Conservation (phyloP, 2,329 filamentous ascomycete species). For the Diplodia scrobiculata region DNA sequence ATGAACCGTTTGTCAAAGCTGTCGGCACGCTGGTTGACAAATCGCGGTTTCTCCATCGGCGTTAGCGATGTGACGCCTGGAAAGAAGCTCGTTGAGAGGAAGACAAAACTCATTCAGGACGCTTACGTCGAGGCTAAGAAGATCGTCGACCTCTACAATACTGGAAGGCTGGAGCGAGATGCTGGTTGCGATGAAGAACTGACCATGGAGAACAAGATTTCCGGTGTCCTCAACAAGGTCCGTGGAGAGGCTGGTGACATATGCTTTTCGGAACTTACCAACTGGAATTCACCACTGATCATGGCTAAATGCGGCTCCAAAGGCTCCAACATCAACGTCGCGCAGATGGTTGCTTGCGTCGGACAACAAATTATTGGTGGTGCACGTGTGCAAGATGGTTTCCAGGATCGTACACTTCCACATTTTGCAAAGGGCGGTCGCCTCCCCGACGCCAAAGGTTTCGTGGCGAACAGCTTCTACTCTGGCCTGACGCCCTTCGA, state of each 20-base stretch:
- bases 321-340: constrained; percentile 95
- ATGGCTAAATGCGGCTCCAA: constrained; percentile 99
- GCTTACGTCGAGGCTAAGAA: constrained; percentile 81
- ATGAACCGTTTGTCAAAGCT: constrained; percentile 95
- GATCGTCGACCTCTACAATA: constrained; percentile 79
- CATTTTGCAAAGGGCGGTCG: constrained; percentile 94
- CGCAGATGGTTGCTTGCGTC: constrained; percentile 97
- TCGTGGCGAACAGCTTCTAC: constrained; percentile 97
- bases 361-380: constrained; percentile 97
- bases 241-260: constrained; percentile 87
- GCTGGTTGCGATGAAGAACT: constrained; percentile 88
- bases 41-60: constrained; percentile 93
- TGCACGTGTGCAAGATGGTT: constrained; percentile 89
- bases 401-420: constrained; percentile 90
- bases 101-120: constrained; percentile 71
- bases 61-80: constrained; percentile 93
- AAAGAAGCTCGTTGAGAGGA: constrained; percentile 67
- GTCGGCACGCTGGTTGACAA: constrained; percentile 83
- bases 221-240: constrained; percentile 87
- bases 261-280: constrained; percentile 86
- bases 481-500: constrained; percentile 85
- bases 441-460: constrained; percentile 92
- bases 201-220: constrained; percentile 87
- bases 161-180: constrained; percentile 79
- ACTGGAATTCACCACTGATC: constrained; percentile 87